phyloP scores from a whole-genome alignment of 75 land plant genomes.

The Sequoia sempervirens region DNA sequence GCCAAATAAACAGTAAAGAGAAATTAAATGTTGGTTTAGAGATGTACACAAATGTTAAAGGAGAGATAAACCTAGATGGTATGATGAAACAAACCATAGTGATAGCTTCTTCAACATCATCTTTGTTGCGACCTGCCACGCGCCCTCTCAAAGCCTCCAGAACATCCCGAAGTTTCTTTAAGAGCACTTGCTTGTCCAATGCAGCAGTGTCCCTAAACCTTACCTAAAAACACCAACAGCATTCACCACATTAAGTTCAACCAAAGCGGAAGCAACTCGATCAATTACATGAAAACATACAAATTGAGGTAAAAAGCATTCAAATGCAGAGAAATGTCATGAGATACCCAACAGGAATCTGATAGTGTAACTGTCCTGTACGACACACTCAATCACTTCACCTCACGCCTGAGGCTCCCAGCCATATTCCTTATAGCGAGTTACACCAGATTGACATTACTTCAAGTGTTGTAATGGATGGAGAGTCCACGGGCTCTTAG shows the following conservation, averaged over 20 bases:
- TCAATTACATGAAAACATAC: not conserved
- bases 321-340: not conserved
- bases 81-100: slow-evolving; percentile 49
- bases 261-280: not conserved
- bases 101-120: slow-evolving; percentile 82
- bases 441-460: not conserved
- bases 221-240: slow-evolving; percentile 31
- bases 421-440: not conserved
- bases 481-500: not conserved
- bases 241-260: slow-evolving; percentile 4
- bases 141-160: slow-evolving; percentile 77
- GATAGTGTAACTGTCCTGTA: not conserved
- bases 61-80: not conserved
- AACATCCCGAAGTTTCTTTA: slow-evolving; percentile 84
- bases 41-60: not conserved
- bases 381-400: not conserved
- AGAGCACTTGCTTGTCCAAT: slow-evolving; percentile 74
- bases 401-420: not conserved
- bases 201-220: slow-evolving; percentile 66
- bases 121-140: slow-evolving; percentile 85
- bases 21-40: not conserved
- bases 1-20: not conserved
- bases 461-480: not conserved
- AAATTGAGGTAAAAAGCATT: not conserved
- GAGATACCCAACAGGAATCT: not conserved